These are phyloP conservation scores for Pseudoneurospora amorphoporcata DNA, from an alignment of 495 filamentous ascomycete genomes.

Conservation along the genomic window DNA sequence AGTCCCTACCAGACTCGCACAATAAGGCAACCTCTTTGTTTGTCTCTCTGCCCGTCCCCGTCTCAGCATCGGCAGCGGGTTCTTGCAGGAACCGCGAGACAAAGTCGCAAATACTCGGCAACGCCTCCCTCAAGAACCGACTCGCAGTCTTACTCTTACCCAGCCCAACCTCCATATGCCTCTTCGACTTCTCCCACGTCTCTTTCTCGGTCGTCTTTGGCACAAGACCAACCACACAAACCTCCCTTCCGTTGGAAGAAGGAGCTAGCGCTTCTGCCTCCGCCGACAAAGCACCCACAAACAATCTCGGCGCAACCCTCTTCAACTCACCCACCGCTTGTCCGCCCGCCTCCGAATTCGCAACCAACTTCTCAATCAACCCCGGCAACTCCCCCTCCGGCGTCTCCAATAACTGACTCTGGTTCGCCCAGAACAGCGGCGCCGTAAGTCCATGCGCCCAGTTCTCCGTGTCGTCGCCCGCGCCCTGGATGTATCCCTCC, in stretches of 20 bases:
- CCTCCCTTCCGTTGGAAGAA: background rate
- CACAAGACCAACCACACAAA: conserved; percentile 20
- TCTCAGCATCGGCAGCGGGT: background rate
- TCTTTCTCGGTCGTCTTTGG: conserved; percentile 24
- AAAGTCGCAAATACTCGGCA: conserved; percentile 48
- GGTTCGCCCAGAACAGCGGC: conserved; percentile 64
- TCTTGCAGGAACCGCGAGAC: conserved; percentile 16
- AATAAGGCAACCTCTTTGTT: conserved; percentile 22
- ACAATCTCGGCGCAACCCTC: conserved; percentile 23
- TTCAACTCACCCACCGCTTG: conserved; percentile 22
- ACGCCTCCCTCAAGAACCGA: conserved; percentile 56
- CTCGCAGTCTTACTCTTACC: conserved; percentile 61
- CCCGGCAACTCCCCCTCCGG: conserved; percentile 54
- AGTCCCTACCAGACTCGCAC: conserved; percentile 33
- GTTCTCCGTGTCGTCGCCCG: conserved; percentile 83
- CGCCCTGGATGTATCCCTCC: conserved; percentile 84
- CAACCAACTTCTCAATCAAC: conserved; percentile 49
- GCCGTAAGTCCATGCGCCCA: conserved; percentile 78
- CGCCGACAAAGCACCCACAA: conserved; percentile 20
- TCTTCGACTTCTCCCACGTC: conserved; percentile 23
- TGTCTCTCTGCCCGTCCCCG: background rate
- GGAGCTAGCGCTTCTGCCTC: conserved; percentile 1
- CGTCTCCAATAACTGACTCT: conserved; percentile 42
- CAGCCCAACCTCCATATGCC: conserved; percentile 52
- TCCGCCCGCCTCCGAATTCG: conserved; percentile 4